Conservation (phyloP, 768 basidiomycete species). For the Lactarius evosmus region DNA sequence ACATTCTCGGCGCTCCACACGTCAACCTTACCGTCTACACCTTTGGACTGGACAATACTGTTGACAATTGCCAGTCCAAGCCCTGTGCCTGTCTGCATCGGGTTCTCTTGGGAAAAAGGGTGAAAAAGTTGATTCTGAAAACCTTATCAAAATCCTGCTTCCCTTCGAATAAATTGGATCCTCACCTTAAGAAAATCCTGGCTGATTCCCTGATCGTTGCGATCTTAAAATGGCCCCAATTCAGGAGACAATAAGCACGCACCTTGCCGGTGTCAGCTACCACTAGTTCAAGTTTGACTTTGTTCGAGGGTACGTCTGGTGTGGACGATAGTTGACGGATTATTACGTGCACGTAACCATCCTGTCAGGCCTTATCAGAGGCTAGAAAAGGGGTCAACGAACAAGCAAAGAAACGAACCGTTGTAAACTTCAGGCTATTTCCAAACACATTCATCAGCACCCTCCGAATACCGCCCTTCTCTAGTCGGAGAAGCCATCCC, state of each 20-base stretch:
- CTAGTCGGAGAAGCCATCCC: constrained; percentile 87
- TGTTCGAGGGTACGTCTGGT: constrained; percentile 51
- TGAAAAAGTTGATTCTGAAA: constrained; percentile 90
- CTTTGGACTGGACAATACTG: constrained; percentile 83
- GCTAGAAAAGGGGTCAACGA: background rate
- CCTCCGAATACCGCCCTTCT: constrained; percentile 88
- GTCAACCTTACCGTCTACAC: constrained; percentile 87
- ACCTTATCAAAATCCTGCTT: background rate
- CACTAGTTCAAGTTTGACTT: constrained; percentile 74
- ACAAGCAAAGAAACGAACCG: constrained; percentile 42
- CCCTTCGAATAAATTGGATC: background rate
- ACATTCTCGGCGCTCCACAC: constrained; percentile 88
- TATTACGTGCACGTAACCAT: constrained; percentile 84
- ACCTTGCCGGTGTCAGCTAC: constrained; percentile 92
- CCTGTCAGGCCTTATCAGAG: constrained; percentile 40
- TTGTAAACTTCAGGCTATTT: constrained; percentile 90
- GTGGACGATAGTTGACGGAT: constrained; percentile 67
- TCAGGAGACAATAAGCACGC: constrained; percentile 15
- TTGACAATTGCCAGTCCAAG: constrained; percentile 94
- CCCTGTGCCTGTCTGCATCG: constrained; percentile 88
- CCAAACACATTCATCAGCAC: constrained; percentile 94
- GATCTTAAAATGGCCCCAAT: background rate
- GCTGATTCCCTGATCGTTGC: constrained; percentile 67
- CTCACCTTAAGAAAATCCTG: constrained; percentile 84
- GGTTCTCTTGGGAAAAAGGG: constrained; percentile 96